Base-by-base conservation (phyloP, 1,284 basidiomycete genomes). In the Cutaneotrichosporon daszewskae region DNA sequence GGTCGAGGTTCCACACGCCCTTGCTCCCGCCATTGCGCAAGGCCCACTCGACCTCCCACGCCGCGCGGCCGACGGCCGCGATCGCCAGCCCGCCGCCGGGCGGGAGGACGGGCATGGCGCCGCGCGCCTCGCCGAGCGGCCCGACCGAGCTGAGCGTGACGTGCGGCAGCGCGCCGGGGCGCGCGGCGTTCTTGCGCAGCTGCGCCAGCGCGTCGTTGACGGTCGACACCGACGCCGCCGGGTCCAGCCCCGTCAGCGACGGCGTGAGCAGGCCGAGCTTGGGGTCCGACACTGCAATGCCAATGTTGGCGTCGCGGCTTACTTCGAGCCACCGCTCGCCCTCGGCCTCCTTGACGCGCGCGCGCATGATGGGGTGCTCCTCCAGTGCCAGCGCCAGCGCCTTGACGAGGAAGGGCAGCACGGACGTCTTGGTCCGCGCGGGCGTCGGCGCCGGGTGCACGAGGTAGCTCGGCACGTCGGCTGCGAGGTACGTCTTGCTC, bases 71-170 rank as follows among this genome's bases (percentile, higher is more conserved):
- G 17, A 96, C 74, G 1, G 88, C 91, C 1, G 88, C 88, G 53
- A 95, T 95, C 2, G 87, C 89, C 0, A 95, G 78, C 0, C 91
- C 88, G 0, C 88, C 88, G 0, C 88, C 89, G 0, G 85, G 85
- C 0, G 94, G 84, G 0, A 95, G 74, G 28, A 94, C 80, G 0
- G 89, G 89, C 33, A 77, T 75, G 4, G 87, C 86, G 44, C 74
- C 77, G 35, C 82, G 80, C 0, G 84, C 83, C 20, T 76, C 75
- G 1, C 88, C 89, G 13, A 90, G 75, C 0, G 83, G 81, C 9
- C 89, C 89, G 5, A 94, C 77, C 53, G 92, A 92, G 28, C 82
- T 85, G n/a, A 96, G 79, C 3, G 85, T 91, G 28, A 95, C 66
- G 17, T 88, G 90, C 1, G 84, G 85, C 14, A 73, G 74, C 0